These are phyloP conservation scores for Penicillium janthinellum DNA, from an alignment of 2,329 filamentous ascomycete species.

Conservation along the genomic window DNA sequence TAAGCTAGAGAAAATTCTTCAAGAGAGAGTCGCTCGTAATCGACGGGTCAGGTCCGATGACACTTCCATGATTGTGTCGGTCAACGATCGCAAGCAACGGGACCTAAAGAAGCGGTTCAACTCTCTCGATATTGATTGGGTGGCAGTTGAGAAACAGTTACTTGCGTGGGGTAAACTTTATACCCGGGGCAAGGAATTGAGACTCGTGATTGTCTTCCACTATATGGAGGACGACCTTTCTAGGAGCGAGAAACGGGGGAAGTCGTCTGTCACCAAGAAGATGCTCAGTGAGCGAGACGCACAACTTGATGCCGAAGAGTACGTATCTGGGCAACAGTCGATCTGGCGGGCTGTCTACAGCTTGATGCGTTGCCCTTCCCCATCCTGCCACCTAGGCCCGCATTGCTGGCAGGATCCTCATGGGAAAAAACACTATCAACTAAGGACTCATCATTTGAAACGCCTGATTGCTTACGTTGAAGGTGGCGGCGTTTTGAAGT, in stretches of 20 bases:
- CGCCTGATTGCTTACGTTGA: slow-evolving; percentile 10
- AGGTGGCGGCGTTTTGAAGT: slow-evolving; percentile 7
- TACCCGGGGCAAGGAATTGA: not conserved
- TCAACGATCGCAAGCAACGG: slow-evolving; percentile 11
- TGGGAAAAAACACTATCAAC: slow-evolving; percentile 20
- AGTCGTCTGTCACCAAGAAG: slow-evolving; percentile 13
- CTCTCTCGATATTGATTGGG: slow-evolving; percentile 22
- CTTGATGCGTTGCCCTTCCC: slow-evolving; percentile 11
- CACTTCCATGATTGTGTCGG: slow-evolving; percentile 14
- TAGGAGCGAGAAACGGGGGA: slow-evolving; percentile 11
- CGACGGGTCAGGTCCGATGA: slow-evolving; percentile 4
- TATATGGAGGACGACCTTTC: not conserved
- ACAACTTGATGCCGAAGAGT: slow-evolving; percentile 15
- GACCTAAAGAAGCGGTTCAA: slow-evolving; percentile 15
- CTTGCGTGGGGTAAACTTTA: not conserved
- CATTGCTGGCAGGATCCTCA: slow-evolving; percentile 20
- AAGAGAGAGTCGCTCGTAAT: not conserved
- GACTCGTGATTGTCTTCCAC: not conserved
- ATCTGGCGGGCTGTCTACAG: slow-evolving; percentile 19
- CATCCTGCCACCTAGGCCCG: slow-evolving; percentile 17
- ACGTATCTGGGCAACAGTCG: slow-evolving; percentile 9
- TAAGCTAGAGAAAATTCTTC: not conserved
- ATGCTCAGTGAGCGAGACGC: slow-evolving; percentile 15
- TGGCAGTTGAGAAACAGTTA: not conserved
- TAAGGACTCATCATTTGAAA: slow-evolving; percentile 8